phyloP scores from a whole-genome alignment of 495 filamentous ascomycete genomes.

The Neurospora terricola region DNA sequence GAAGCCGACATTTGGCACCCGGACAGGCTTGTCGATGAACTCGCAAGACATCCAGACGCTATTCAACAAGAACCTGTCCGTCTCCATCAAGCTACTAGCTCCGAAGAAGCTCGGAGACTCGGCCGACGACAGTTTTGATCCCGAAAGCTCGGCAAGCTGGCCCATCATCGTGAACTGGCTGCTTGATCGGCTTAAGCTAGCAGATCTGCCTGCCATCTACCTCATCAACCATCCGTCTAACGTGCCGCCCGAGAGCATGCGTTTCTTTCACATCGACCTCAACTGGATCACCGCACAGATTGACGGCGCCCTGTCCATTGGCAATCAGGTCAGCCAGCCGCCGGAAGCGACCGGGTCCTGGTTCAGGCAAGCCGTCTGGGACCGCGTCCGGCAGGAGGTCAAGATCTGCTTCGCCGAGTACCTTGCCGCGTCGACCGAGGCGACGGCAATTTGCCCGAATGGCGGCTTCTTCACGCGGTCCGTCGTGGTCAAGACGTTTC shows the following conservation, averaged over 20 bases:
- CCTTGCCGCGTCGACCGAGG: conserved; percentile 6
- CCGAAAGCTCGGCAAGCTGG: conserved; percentile 7
- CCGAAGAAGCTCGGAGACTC: no score
- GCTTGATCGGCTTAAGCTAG: conserved; percentile 25
- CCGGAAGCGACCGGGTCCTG: no score
- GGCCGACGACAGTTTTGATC: no score
- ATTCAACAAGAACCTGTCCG: no score
- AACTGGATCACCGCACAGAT: conserved; percentile 36
- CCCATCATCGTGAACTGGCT: conserved; percentile 26
- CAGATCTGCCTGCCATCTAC: conserved; percentile 28
- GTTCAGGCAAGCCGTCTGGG: not conserved
- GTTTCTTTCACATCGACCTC: conserved; percentile 39
- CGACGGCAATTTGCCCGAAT: conserved; percentile 12
- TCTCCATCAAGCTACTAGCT: no score
- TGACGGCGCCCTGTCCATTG: conserved; percentile 37
- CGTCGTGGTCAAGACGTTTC: conserved; percentile 16
- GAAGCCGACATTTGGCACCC: no score
- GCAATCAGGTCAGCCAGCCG: conserved; percentile 25
- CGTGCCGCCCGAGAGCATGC: conserved; percentile 30
- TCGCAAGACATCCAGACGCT: no score
- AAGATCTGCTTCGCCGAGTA: conserved; percentile 25
- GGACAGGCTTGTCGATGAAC: no score
- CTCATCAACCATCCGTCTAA: conserved; percentile 29
- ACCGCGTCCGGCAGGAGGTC: conserved; percentile 21
- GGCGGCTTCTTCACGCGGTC: conserved; percentile 23